Evolutionary conservation across 306 rosid species (phyloP).

Genomic region (Acacia crassicarpa): DNA sequence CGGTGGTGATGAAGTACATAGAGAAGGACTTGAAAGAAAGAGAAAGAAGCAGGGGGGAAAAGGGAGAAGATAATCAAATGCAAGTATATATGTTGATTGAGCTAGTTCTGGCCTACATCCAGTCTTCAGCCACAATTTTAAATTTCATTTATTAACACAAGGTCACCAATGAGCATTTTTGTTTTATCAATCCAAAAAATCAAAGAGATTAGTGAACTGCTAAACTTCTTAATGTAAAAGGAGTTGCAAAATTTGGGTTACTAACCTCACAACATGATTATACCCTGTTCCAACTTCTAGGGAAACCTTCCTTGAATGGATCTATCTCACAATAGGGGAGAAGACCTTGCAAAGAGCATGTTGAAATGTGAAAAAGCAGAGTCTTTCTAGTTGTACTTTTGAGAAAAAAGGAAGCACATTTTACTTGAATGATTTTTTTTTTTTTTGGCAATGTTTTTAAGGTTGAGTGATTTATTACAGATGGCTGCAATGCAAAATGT

Average conservation of each 20-base stretch:
- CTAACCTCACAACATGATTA: neutral
- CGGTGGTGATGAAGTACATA: neutral
- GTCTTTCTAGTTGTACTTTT: neutral
- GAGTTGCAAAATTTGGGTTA: neutral
- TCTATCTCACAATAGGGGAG: neutral
- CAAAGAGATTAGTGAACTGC: neutral
- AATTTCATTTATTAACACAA: neutral
- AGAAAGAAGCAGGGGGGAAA: neutral
- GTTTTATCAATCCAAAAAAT: neutral
- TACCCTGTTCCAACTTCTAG: neutral
- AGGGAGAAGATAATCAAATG: neutral
- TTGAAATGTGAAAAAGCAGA: neutral
- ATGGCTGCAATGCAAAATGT: conserved; percentile 77
- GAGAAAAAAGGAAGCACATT: neutral
- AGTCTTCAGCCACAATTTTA: neutral
- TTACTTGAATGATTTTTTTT: conserved; percentile 1
- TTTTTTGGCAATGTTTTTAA: conserved; percentile 15
- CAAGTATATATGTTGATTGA: neutral
- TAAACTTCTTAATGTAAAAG: neutral
- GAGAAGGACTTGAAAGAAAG: neutral
- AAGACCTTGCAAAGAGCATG: neutral
- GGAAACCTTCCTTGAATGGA: neutral
- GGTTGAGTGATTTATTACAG: conserved; percentile 35
- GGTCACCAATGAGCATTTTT: neutral
- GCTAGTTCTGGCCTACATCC: neutral